Conservation (phyloP, 1,284 basidiomycete genomes). For the Salmacisia buchloeana region DNA sequence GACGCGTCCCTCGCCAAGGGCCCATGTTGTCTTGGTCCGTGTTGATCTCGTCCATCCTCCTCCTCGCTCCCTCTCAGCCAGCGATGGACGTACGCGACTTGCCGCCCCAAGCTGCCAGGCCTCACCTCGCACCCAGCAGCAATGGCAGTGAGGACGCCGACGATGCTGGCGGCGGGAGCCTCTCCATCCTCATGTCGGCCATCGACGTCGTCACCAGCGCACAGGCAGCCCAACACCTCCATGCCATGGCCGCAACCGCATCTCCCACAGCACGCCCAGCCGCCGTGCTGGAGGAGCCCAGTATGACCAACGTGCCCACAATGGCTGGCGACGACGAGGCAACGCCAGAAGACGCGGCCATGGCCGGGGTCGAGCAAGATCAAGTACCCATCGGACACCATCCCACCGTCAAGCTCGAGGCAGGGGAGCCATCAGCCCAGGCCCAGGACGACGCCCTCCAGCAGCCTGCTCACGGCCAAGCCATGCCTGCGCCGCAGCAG, state of each 20-base stretch:
- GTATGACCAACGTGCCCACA: too few relatives aligned
- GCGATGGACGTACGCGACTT: not conserved
- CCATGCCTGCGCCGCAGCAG: too few relatives aligned
- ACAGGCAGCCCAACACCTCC: not conserved
- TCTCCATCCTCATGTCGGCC: constrained; percentile 4
- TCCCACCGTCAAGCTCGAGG: too few relatives aligned
- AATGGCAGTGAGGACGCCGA: not conserved
- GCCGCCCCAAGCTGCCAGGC: not conserved
- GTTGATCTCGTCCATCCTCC: too few relatives aligned
- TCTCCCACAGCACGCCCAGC: not conserved
- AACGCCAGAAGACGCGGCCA: not conserved
- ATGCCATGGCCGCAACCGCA: not conserved
- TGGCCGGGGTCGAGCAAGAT: not conserved
- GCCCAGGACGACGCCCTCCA: too few relatives aligned
- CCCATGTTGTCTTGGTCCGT: too few relatives aligned
- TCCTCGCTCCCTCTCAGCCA: too few relatives aligned
- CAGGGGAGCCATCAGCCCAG: too few relatives aligned
- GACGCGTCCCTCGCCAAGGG: too few relatives aligned
- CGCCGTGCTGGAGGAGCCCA: not conserved
- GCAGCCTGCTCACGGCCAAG: too few relatives aligned
- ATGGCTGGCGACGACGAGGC: not conserved
- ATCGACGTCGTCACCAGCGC: not conserved
- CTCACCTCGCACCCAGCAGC: not conserved
- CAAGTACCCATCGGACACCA: too few relatives aligned
- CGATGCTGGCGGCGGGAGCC: not conserved